phyloP scores from a whole-genome alignment of 1,139 yeast species.

The Blastobotrys petasosporus region DNA sequence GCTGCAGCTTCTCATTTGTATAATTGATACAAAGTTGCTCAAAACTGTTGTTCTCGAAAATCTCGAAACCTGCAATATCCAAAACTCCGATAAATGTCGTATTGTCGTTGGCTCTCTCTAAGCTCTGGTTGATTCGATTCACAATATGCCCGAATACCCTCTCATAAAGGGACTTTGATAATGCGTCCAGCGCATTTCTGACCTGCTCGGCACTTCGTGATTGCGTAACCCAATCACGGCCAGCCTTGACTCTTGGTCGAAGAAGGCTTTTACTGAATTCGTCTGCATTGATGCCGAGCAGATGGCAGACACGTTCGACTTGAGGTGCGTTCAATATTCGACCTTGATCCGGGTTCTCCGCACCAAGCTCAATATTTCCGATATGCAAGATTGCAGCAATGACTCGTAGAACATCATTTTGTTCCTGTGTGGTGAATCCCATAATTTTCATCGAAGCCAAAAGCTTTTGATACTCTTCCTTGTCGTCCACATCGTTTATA shows the following conservation, averaged over 20 bases:
- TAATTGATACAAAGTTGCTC: conserved; percentile 96
- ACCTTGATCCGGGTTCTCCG: conserved; percentile 72
- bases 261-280: conserved; percentile 57
- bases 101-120: conserved; percentile 41
- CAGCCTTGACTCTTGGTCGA: conserved; percentile 85
- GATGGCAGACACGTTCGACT: conserved; percentile 49
- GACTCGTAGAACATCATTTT: conserved; percentile 54
- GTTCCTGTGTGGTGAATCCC: conserved; percentile 58
- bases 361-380: conserved; percentile 75
- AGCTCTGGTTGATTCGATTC: conserved; percentile 64
- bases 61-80: conserved; percentile 97
- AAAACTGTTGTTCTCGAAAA: conserved; percentile 82
- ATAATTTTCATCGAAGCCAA: conserved; percentile 64
- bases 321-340: conserved; percentile 51
- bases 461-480: conserved; percentile 55
- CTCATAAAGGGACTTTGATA: conserved; percentile 83
- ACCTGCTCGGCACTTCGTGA: conserved; percentile 79
- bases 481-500: conserved; percentile 71
- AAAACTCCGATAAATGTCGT: conserved; percentile 80
- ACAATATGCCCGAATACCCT: conserved; percentile 75
- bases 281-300: conserved; percentile 58
- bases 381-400: conserved; percentile 76
- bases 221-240: conserved; percentile 78
- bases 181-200: conserved; percentile 73
- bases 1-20: conserved; percentile 94